Percentiles rank a stretch among this genome's conserved stretches.
Evolutionary conservation across 257 asterid species (phyloP).

Genomic region (Nicotiana obtusifolia): DNA sequence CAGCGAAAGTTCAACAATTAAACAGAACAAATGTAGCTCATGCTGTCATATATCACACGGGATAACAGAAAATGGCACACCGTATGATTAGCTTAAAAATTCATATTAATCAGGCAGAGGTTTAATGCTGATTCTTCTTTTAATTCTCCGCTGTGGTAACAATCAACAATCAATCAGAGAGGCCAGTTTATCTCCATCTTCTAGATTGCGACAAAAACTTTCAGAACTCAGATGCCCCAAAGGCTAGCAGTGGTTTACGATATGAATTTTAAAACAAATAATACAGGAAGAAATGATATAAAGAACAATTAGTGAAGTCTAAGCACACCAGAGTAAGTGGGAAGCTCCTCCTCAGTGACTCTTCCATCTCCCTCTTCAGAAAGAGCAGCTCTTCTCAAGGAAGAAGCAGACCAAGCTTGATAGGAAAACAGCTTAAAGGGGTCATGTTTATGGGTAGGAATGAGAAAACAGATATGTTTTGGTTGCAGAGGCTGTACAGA

Average conservation of each 20-base stretch:
- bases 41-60: too few relatives aligned
- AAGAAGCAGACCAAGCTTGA: slow-evolving; percentile 20
- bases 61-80: too few relatives aligned
- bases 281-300: neutral
- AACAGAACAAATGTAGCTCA: neutral
- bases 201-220: too few relatives aligned
- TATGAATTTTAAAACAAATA: too few relatives aligned
- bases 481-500: slow-evolving; percentile 33
- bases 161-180: too few relatives aligned
- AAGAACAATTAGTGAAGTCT: neutral
- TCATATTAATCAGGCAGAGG: too few relatives aligned
- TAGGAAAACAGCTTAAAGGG: slow-evolving; percentile 20
- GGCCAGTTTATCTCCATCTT: too few relatives aligned
- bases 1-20: neutral
- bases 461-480: slow-evolving; percentile 26
- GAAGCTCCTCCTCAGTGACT: slow-evolving; percentile 47
- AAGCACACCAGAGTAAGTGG: slow-evolving; percentile 40
- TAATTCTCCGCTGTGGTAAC: too few relatives aligned
- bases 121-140: too few relatives aligned
- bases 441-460: slow-evolving; percentile 29
- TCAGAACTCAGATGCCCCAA: too few relatives aligned
- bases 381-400: slow-evolving; percentile 39
- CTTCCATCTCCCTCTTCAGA: slow-evolving; percentile 64
- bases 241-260: too few relatives aligned
- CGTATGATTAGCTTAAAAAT: too few relatives aligned